Evolutionary conservation across 257 asterid genomes (phyloP).

Genomic region (Nyctanthes arbortristis): DNA sequence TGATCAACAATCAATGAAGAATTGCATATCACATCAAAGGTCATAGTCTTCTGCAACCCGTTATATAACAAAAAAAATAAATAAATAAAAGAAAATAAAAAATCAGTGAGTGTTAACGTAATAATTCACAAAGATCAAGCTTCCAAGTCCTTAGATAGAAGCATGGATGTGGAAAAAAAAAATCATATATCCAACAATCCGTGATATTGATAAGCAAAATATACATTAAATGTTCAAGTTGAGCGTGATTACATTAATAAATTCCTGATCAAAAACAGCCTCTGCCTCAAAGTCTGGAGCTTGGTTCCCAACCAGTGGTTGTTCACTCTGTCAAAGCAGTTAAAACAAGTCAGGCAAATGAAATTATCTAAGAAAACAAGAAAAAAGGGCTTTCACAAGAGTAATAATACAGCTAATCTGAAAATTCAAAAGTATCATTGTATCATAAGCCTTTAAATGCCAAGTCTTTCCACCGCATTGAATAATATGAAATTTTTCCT

Average conservation of each 20-base stretch:
- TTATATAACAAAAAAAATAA: too few relatives aligned
- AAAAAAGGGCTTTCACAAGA: background rate
- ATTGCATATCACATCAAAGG: too few relatives aligned
- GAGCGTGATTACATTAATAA: conserved; percentile 51
- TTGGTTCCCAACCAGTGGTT: conserved; percentile 81
- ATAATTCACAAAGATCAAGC: too few relatives aligned
- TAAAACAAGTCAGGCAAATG: conserved; percentile 6
- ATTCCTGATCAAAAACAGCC: conserved; percentile 96
- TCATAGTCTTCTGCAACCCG: background rate
- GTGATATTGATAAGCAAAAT: background rate
- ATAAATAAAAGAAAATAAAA: too few relatives aligned
- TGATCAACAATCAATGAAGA: too few relatives aligned
- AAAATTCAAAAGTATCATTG: background rate
- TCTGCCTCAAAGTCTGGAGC: conserved; percentile 99
- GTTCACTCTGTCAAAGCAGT: conserved; percentile 54
- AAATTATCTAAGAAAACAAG: background rate
- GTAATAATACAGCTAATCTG: background rate
- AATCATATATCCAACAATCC: background rate
- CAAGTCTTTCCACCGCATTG: background rate
- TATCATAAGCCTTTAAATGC: background rate
- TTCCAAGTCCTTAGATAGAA: background rate
- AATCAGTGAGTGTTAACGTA: background rate
- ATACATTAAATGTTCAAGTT: background rate
- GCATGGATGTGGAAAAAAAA: background rate
- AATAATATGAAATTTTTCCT: background rate